Evolutionary conservation across 2,329 filamentous ascomycete species (phyloP).

Genomic region (Trichoderma sp.): DNA sequence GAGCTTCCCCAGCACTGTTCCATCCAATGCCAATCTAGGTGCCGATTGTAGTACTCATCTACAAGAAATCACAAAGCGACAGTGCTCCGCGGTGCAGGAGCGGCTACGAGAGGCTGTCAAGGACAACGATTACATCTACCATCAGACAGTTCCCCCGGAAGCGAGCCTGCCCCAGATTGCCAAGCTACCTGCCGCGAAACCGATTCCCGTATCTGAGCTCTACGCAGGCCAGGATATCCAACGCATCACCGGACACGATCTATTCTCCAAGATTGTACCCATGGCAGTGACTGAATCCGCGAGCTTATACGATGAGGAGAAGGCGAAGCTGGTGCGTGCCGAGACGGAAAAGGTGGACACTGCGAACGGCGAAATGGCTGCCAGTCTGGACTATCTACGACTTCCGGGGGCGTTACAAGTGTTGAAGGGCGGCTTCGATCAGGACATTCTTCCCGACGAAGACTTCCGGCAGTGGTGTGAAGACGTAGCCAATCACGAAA

Average conservation of each 20-base stretch:
- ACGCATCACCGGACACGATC: slow-evolving; percentile 92
- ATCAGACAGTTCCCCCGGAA: slow-evolving; percentile 86
- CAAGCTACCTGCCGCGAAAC: slow-evolving; percentile 92
- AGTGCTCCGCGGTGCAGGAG: slow-evolving; percentile 77
- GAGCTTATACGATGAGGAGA: slow-evolving; percentile 97
- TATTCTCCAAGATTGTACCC: slow-evolving; percentile 95
- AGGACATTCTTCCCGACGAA: slow-evolving; percentile 82
- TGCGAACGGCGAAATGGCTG: slow-evolving; percentile 93
- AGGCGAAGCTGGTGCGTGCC: slow-evolving; percentile 90
- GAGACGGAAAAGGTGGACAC: slow-evolving; percentile 92
- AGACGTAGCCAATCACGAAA: slow-evolving; percentile 83
- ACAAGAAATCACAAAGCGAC: slow-evolving; percentile 80
- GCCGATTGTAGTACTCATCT: slow-evolving; percentile 75
- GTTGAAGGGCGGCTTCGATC: slow-evolving; percentile 88
- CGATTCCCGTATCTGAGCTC: slow-evolving; percentile 93
- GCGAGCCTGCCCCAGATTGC: slow-evolving; percentile 78
- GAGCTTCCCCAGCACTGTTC: slow-evolving; percentile 76
- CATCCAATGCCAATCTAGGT: slow-evolving; percentile 78
- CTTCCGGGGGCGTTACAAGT: slow-evolving; percentile 87
- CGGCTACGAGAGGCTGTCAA: slow-evolving; percentile 76
- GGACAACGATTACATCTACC: slow-evolving; percentile 98
- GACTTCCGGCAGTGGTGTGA: slow-evolving; percentile 95
- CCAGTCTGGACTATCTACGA: slow-evolving; percentile 90
- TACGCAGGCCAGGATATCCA: slow-evolving; percentile 98
- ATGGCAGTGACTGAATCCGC: slow-evolving; percentile 95